These are phyloP conservation scores for Ceratobasidium sp. DNA, from an alignment of 1,284 basidiomycete species.

Conservation along the genomic window DNA sequence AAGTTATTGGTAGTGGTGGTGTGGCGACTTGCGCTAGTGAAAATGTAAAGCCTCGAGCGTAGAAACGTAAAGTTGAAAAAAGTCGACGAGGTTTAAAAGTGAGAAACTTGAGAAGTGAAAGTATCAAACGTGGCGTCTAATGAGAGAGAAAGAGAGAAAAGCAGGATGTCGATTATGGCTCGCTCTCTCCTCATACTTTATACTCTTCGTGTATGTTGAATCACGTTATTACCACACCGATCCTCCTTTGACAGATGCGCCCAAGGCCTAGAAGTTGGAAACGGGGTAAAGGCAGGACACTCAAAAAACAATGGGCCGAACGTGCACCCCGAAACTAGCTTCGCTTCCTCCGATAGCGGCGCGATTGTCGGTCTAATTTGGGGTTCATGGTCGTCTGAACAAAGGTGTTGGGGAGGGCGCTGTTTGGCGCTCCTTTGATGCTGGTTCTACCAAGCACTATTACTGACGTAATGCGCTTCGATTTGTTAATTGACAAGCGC, in stretches of 20 bases:
- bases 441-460: slow-evolving; percentile 34
- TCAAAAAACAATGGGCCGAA: slow-evolving; percentile 32
- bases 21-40: slow-evolving; percentile 34
- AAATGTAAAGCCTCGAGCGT: slow-evolving; percentile 16
- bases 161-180: slow-evolving; percentile 12
- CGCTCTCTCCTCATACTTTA: slow-evolving; percentile 11
- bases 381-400: slow-evolving; percentile 16
- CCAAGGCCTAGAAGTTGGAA: slow-evolving; percentile 31
- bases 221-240: no score
- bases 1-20: slow-evolving; percentile 12
- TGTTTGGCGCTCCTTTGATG: slow-evolving; percentile 32
- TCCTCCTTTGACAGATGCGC: slow-evolving; percentile 17
- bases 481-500: no score
- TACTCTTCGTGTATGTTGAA: slow-evolving; percentile 2
- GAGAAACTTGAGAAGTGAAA: slow-evolving; percentile 25
- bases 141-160: slow-evolving; percentile 30
- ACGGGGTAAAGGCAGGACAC: slow-evolving; percentile 36
- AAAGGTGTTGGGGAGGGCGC: slow-evolving; percentile 28
- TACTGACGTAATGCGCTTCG: background rate
- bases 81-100: slow-evolving; percentile 16
- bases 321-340: slow-evolving; percentile 16
- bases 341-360: slow-evolving; percentile 29
- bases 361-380: slow-evolving; percentile 13
- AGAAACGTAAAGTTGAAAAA: slow-evolving; percentile 12
- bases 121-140: slow-evolving; percentile 35